Evolutionary conservation across 2,329 filamentous ascomycete genomes (phyloP).

Genomic region (Penicillium sp.): DNA sequence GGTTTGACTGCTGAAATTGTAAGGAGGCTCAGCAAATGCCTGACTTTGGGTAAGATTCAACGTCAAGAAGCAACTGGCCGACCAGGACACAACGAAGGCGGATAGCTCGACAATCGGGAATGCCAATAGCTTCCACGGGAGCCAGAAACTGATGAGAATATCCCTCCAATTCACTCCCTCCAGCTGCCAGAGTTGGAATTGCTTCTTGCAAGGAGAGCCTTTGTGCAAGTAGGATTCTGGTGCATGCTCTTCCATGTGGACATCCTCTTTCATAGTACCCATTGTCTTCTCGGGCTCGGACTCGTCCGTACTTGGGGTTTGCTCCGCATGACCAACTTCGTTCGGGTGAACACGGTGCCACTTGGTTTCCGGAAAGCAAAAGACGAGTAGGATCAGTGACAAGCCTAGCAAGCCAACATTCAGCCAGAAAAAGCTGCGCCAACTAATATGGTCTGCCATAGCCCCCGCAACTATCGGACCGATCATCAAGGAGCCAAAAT

Average conservation of each 20-base stretch:
- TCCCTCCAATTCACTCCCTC: conserved; percentile 46
- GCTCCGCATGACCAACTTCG: conserved; percentile 11
- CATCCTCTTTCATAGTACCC: conserved; percentile 14
- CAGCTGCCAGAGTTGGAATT: conserved; percentile 57
- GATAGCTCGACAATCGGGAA: conserved; percentile 66
- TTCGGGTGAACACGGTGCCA: conserved; percentile 51
- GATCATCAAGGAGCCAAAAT: conserved; percentile 64
- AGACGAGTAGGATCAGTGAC: conserved; percentile 54
- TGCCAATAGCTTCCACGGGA: conserved; percentile 62
- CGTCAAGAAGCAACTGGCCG: conserved; percentile 57
- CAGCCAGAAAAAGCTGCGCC: conserved; percentile 67
- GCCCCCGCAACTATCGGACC: conserved; percentile 60
- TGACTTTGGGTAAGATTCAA: conserved; percentile 62
- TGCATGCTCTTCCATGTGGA: conserved; percentile 1
- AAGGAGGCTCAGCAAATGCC: conserved; percentile 56
- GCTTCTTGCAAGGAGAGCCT: conserved; percentile 49
- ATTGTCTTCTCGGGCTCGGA: background rate
- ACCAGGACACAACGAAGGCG: conserved; percentile 63
- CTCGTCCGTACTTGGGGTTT: background rate
- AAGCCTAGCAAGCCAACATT: conserved; percentile 57
- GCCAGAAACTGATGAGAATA: conserved; percentile 57
- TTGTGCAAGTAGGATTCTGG: background rate
- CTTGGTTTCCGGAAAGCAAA: conserved; percentile 65
- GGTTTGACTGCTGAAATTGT: conserved; percentile 51
- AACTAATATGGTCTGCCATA: conserved; percentile 61